phyloP scores from a whole-genome alignment of 2,329 filamentous ascomycete genomes.

The Zalaria sp. region DNA sequence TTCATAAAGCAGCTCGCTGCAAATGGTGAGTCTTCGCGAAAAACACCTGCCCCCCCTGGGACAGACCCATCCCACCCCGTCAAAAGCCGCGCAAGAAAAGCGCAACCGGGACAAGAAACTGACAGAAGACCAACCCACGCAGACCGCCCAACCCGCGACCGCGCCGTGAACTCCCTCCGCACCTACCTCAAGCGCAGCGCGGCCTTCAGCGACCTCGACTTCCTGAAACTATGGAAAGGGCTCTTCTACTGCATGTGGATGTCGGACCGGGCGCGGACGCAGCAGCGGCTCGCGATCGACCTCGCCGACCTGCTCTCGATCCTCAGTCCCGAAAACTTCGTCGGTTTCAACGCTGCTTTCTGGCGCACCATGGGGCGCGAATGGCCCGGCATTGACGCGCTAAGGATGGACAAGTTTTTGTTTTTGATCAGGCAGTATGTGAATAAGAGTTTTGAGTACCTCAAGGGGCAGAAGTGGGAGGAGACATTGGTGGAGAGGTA shows the following conservation, averaged over 20 bases:
- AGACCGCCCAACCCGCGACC: slow-evolving; percentile 9
- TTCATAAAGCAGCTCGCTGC: slow-evolving; percentile 77
- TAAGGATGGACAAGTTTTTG: slow-evolving; percentile 78
- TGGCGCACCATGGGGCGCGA: slow-evolving; percentile 38
- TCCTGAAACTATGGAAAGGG: slow-evolving; percentile 86
- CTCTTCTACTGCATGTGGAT: slow-evolving; percentile 86
- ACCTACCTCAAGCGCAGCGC: slow-evolving; percentile 56
- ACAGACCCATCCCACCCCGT: slow-evolving; percentile 52
- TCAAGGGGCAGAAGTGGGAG: slow-evolving; percentile 27
- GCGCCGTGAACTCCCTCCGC: slow-evolving; percentile 57
- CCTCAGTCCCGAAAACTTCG: slow-evolving; percentile 31
- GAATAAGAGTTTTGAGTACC: slow-evolving; percentile 47
- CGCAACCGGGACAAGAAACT: slow-evolving; percentile 28
- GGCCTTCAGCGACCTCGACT: slow-evolving; percentile 52
- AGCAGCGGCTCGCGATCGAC: slow-evolving; percentile 68
- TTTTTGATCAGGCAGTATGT: slow-evolving; percentile 69
- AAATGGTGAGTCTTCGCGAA: slow-evolving; percentile 48
- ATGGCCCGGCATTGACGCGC: slow-evolving; percentile 36
- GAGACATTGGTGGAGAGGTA: slow-evolving; percentile 25
- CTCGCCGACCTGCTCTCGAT: slow-evolving; percentile 56
- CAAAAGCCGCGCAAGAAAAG: slow-evolving; percentile 49
- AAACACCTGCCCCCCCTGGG: slow-evolving; percentile 50
- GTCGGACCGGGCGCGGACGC: slow-evolving; percentile 75
- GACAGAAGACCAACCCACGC: background rate
- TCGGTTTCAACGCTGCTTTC: slow-evolving; percentile 34